A percentile compares a stretch with the other conserved stretches of the same genome.
Evolutionary conservation across 2,329 filamentous ascomycete genomes (phyloP).

Genomic region (Diaporthe aspalathi): DNA sequence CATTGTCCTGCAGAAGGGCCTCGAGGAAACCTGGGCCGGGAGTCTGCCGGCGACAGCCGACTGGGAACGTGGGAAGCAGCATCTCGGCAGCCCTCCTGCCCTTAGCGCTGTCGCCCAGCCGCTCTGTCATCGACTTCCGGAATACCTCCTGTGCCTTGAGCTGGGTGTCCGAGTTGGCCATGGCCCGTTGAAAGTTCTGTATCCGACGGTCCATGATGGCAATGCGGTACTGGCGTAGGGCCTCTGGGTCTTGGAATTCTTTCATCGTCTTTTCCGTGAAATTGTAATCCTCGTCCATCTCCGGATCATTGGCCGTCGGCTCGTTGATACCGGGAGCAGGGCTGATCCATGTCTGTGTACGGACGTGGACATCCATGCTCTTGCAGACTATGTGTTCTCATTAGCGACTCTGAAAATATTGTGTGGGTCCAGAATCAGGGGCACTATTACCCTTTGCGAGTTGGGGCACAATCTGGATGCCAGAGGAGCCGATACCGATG

Average conservation of each 20-base stretch:
- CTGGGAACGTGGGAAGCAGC: constrained; percentile 51
- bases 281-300: constrained; percentile 46
- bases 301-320: not conserved
- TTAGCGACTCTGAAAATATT: not conserved
- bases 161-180: constrained; percentile 48
- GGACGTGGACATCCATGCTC: constrained; percentile 20
- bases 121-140: constrained; percentile 41
- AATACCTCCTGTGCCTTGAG: constrained; percentile 48
- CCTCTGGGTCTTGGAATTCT: not conserved
- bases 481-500: constrained; percentile 49
- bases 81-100: constrained; percentile 31
- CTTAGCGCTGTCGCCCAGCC: constrained; percentile 43
- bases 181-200: constrained; percentile 36
- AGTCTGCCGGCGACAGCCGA: constrained; percentile 56
- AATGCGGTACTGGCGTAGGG: not conserved
- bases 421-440: not conserved
- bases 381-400: not conserved
- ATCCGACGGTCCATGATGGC: constrained; percentile 18
- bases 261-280: not conserved
- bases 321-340: constrained; percentile 5
- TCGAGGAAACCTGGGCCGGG: constrained; percentile 58
- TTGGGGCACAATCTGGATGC: constrained; percentile 46
- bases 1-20: constrained; percentile 56
- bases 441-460: not conserved
- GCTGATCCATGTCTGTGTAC: constrained; percentile 11